Evolutionary conservation across 805 yeast species (phyloP).

Genomic region (Lipomyces sp.): DNA sequence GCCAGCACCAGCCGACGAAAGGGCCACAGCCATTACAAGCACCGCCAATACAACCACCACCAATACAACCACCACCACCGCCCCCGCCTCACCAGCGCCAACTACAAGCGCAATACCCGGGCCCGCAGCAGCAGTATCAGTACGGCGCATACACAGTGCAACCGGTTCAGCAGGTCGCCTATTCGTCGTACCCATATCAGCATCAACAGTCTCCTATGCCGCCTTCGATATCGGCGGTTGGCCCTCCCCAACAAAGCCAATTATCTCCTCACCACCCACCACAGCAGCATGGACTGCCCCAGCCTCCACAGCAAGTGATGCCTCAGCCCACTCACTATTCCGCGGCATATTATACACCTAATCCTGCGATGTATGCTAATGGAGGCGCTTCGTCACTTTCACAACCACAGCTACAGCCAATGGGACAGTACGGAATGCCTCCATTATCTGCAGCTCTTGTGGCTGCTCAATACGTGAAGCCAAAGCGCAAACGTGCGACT

Average conservation of each 20-base stretch:
- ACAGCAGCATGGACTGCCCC: not conserved
- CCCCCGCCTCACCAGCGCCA: no score
- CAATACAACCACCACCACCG: no score
- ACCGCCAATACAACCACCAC: no score
- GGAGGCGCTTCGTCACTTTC: not conserved
- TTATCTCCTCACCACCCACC: not conserved
- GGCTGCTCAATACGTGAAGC: conserved; percentile 32
- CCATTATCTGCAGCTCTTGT: conserved; percentile 4
- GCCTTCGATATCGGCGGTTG: not conserved
- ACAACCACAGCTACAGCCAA: not conserved
- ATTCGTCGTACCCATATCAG: conserved; percentile 1
- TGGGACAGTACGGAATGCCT: not conserved
- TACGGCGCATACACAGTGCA: not conserved
- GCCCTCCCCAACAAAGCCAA: not conserved
- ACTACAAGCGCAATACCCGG: not conserved
- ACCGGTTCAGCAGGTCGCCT: not conserved
- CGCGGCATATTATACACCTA: not conserved
- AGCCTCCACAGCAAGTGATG: not conserved
- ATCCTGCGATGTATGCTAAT: not conserved
- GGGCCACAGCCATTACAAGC: no score
- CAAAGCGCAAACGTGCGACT: conserved; percentile 66
- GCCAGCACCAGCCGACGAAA: no score
- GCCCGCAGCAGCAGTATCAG: no score
- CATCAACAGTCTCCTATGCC: not conserved
- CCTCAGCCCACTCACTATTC: not conserved